Evolutionary conservation across 176 grass and related monocot species (phyloP), one percentile per base, ranked within the genome.

Genomic region (Carex scoparia): DNA sequence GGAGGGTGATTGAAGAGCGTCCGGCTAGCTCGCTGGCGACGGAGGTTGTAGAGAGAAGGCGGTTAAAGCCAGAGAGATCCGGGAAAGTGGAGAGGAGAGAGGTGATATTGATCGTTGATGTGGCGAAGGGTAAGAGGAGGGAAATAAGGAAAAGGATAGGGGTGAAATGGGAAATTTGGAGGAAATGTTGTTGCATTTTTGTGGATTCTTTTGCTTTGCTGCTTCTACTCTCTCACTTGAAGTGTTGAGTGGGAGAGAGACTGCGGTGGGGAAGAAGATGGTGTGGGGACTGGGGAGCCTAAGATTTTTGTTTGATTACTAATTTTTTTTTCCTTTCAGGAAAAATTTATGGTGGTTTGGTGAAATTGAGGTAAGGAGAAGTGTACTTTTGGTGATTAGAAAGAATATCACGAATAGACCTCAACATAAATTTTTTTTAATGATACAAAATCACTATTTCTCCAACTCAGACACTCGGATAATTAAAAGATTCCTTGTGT

Each of bases 1-100:
- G 91, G 31, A 98, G 87, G 54, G 93, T 98, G 69, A 98, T 86
- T 18, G 93, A 98, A 18, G 91, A 98, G 63, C 93, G 87, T 6
- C 85, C 84, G 4, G 75, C 23, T 33, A 98, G 91, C 87, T 95
- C 96, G 1, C 11, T 65, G 5, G 87, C 91, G 66, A 98, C 91
- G 6, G 91, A 60, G 79, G 83, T 89, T 46, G 96, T 85, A 55
- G 69, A 57, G 54, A 98, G 91, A 13, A 98, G 91, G 15, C 89
- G 90, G 44, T 80, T 81, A 65, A 99, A 99, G 71, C 84, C 91
- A 23, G 88, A 66, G 85, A 94, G 86, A 68, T 90, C 71, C 69
- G 90, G 85, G 87, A 91, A 90, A 28, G 85, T 86, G 7, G 87
- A 85, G 61, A 99, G 96, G 76, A 95, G 86, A 7, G 91, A 70